Evolutionary conservation across 2,329 filamentous ascomycete species (phyloP).

Genomic region (Bipolaris cookei): DNA sequence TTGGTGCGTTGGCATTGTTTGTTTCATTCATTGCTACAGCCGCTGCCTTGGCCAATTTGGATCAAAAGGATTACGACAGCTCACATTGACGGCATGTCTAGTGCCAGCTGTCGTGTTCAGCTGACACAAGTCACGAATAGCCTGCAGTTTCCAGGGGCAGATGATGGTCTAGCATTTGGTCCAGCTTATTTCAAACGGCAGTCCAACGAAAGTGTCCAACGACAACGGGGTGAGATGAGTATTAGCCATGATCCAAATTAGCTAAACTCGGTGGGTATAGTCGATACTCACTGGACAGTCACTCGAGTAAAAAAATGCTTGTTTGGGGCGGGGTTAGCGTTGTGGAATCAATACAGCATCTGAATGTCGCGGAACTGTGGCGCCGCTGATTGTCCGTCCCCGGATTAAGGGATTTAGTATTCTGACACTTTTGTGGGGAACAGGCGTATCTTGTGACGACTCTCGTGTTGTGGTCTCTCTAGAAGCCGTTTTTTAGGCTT

Average conservation of each 20-base stretch:
- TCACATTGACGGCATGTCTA: conserved; percentile 25
- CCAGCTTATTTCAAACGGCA: conserved; percentile 4
- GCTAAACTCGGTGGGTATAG: conserved; percentile 16
- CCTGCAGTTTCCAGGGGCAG: conserved; percentile 41
- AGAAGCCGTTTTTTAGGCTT: conserved; percentile 21
- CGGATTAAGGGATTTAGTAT: conserved; percentile 27
- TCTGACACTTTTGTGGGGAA: conserved; percentile 29
- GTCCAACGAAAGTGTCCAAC: conserved; percentile 20
- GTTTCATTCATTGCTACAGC: conserved; percentile 20
- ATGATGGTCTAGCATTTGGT: conserved; percentile 6
- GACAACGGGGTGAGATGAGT: conserved; percentile 26
- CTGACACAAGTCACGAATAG: conserved; percentile 44
- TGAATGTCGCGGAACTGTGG: conserved; percentile 46
- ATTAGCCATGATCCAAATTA: conserved; percentile 24
- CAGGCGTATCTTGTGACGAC: conserved; percentile 34
- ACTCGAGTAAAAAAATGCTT: conserved; percentile 21
- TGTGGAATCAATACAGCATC: conserved; percentile 38
- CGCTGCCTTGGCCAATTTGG: conserved; percentile 17
- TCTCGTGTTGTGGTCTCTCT: conserved; percentile 38
- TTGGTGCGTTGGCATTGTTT: conserved; percentile 14
- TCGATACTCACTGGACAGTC: conserved; percentile 17
- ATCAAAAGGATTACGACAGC: conserved; percentile 33
- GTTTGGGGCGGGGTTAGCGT: conserved; percentile 22
- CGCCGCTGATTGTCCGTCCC: conserved; percentile 37
- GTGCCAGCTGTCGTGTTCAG: conserved; percentile 38